Evolutionary conservation across 352 stramenopile species (phyloP), one percentile per base, ranked within the genome.

Genomic region (Pythium oligandrum): DNA sequence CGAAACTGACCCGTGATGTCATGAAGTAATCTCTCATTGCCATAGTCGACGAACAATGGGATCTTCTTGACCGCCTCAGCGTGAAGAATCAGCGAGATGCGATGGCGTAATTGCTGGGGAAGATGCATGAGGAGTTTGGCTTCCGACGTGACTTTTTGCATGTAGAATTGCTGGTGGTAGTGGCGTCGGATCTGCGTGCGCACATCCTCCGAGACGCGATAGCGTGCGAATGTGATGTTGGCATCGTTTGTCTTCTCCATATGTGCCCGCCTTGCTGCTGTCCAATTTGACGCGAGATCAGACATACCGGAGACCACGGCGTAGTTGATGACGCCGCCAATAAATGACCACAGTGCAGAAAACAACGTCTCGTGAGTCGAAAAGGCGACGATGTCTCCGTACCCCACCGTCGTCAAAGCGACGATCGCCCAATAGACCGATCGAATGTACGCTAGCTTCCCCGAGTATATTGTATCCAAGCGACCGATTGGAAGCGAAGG

Each of bases 391-490:
- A 90, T 89, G 38, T 88, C 77, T 1, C 82, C 82, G 6, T 89
- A 90, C 0, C 82, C 82, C n/a, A 92, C 75, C 0, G 75, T 87
- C 33, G 78, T 90, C 11, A 92, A 64, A 30, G 74, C 68, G 35
- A 89, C 78, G 40, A 90, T 83, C 0, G 77, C 63, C 82, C 82
- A 92, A 50, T 90, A 89, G 6, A 92, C 71, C 0, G 82, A 86
- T 0, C 82, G 71, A 5, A 86, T 32, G 44, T 91, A 91, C 40
- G 78, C 76, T 47, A 89, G 82, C 44, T 74, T 76, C 4, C 56
- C 59, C 2, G 68, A 76, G 43, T 90, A 90, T 4, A 63, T 68
- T 0, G 68, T 78, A 12, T 10, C 44, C 2, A 39, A 26, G 8
- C 31, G 26, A 32, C 40, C 37, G n/a, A 33, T 47, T 36, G 32